Percentiles rank a stretch among this genome's conserved stretches.
These are phyloP conservation scores for Tilletia horrida DNA, from an alignment of 1,284 basidiomycete genomes.

Conservation along the genomic window DNA sequence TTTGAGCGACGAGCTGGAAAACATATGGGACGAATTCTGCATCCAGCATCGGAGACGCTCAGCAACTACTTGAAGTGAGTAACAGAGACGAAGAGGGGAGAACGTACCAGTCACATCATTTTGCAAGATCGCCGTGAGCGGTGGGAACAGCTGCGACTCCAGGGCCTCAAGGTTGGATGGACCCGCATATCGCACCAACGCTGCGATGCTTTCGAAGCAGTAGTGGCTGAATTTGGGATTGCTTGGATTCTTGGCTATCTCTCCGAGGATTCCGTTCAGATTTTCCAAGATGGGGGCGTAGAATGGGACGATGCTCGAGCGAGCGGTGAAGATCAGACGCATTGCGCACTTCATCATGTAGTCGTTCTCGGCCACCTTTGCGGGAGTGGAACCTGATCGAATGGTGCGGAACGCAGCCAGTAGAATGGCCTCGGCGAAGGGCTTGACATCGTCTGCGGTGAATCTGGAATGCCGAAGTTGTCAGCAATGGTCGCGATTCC, in stretches of 20 bases:
- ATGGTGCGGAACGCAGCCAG: conserved; percentile 77
- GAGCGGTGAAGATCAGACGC: conserved; percentile 85
- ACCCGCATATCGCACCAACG: conserved; percentile 67
- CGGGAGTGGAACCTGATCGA: conserved; percentile 75
- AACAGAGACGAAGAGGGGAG: not conserved
- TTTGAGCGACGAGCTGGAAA: conserved; percentile 93
- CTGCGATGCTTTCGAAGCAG: conserved; percentile 91
- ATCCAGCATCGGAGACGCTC: not conserved
- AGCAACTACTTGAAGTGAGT: not conserved
- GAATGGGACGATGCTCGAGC: conserved; percentile 69
- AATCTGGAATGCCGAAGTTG: conserved; percentile 58
- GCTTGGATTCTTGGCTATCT: conserved; percentile 90
- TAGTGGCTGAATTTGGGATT: conserved; percentile 98
- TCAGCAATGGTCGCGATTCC: not conserved
- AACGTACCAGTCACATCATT: conserved; percentile 83
- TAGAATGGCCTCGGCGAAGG: conserved; percentile 73
- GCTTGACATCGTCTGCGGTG: conserved; percentile 76
- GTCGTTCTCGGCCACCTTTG: conserved; percentile 96
- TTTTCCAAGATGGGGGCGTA: conserved; percentile 70
- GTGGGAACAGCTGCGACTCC: conserved; percentile 72
- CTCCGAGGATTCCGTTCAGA: conserved; percentile 75
- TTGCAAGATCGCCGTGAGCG: conserved; percentile 82
- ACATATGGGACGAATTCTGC: conserved; percentile 96
- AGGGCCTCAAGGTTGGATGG: conserved; percentile 70
- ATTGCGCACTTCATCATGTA: conserved; percentile 98